Evolutionary conservation across 352 stramenopile genomes (phyloP).

Genomic region (Phytopythium vexans): DNA sequence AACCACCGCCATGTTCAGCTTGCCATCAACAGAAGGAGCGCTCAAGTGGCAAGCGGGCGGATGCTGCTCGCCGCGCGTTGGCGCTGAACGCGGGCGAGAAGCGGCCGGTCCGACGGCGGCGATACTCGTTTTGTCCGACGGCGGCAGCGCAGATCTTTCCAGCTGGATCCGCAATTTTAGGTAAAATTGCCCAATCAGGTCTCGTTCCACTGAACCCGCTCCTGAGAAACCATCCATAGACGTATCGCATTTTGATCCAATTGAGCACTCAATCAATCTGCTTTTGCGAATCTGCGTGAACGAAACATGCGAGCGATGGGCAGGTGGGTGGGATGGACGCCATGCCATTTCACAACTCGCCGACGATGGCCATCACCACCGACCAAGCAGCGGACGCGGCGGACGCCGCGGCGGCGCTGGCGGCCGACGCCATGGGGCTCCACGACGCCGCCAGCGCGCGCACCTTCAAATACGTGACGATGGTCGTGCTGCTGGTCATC

Average conservation of each 20-base stretch:
- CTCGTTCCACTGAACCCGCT: no score
- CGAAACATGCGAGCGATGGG: no score
- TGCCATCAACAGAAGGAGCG: no score
- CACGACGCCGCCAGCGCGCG: conserved; percentile 16
- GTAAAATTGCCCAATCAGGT: no score
- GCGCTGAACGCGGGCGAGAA: no score
- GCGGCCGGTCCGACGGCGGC: background rate
- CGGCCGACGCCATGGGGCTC: conserved; percentile 9
- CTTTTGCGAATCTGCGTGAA: no score
- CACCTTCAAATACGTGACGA: conserved; percentile 53
- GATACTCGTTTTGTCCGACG: background rate
- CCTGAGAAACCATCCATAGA: no score
- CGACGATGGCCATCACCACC: background rate
- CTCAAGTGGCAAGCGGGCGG: background rate
- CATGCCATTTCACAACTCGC: background rate
- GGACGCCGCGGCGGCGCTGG: background rate
- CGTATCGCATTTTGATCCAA: no score
- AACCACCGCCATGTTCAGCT: no score
- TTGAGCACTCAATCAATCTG: no score
- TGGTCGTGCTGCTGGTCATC: conserved; percentile 50
- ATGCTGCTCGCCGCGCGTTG: background rate
- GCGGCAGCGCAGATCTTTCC: conserved; percentile 5
- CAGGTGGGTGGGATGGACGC: no score
- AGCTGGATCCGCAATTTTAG: background rate
- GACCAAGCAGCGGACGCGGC: conserved; percentile 1